Conservation (phyloP, 2,329 filamentous ascomycete species). For the Neofusicoccum kwambonambiense region DNA sequence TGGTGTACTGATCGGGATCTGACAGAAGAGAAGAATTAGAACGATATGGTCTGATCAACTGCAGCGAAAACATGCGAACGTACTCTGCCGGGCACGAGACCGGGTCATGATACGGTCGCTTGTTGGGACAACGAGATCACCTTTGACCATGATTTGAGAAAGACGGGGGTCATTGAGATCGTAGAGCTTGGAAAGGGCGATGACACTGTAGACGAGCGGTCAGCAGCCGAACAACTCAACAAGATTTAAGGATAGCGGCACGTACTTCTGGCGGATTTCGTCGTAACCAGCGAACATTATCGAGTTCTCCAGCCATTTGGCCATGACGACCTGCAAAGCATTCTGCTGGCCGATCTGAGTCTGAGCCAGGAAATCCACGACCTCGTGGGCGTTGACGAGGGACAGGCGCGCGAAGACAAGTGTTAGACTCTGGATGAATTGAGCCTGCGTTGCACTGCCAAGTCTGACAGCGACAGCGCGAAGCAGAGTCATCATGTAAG, state of each 20-base stretch:
- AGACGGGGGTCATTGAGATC: conserved; percentile 80
- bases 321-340: conserved; percentile 83
- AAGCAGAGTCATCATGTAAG: conserved; percentile 83
- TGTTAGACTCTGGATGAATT: conserved; percentile 93
- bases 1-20: conserved; percentile 88
- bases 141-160: conserved; percentile 78
- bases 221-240: conserved; percentile 20
- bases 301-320: conserved; percentile 97
- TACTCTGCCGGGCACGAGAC: conserved; percentile 81
- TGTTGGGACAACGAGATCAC: conserved; percentile 79
- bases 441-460: conserved; percentile 76
- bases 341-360: conserved; percentile 76
- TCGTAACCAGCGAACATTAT: conserved; percentile 98
- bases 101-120: conserved; percentile 89
- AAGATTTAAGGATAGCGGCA: conserved; percentile 21
- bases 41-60: conserved; percentile 17
- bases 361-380: conserved; percentile 86
- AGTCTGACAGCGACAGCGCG: conserved; percentile 84
- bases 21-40: neutral
- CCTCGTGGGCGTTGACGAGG: conserved; percentile 79
- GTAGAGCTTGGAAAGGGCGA: conserved; percentile 89
- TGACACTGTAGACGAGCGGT: conserved; percentile 59
- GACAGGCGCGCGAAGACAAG: conserved; percentile 91
- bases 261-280: conserved; percentile 92
- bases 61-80: conserved; percentile 27